These are phyloP conservation scores for Aspergillus ibericus DNA, from an alignment of 2,329 filamentous ascomycete species.

Conservation along the genomic window DNA sequence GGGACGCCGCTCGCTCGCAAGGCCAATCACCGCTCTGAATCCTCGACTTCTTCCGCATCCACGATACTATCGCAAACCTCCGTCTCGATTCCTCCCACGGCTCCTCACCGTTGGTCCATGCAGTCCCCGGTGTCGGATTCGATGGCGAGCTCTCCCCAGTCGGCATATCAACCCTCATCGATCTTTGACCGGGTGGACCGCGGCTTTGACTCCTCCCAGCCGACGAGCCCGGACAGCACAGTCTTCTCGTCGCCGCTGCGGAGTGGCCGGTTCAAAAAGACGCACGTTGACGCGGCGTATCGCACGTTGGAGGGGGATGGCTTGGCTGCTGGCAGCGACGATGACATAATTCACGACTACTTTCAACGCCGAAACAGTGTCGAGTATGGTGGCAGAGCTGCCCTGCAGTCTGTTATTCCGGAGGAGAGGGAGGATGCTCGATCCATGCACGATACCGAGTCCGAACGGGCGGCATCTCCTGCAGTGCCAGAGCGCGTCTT, in stretches of 20 bases:
- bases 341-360: conserved; percentile 18
- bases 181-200: conserved; percentile 74
- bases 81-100: conserved; percentile 56
- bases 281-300: conserved; percentile 57
- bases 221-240: conserved; percentile 79
- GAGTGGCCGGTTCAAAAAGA: conserved; percentile 60
- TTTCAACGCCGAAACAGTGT: not conserved
- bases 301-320: conserved; percentile 30
- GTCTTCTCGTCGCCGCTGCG: conserved; percentile 64
- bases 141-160: conserved; percentile 76
- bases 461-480: conserved; percentile 13
- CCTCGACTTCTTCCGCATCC: conserved; percentile 50
- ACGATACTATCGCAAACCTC: conserved; percentile 64
- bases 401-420: conserved; percentile 37
- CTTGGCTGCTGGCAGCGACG: conserved; percentile 13
- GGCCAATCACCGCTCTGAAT: conserved; percentile 37
- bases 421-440: conserved; percentile 40
- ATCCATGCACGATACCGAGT: conserved; percentile 17
- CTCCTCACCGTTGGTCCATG: conserved; percentile 38
- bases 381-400: conserved; percentile 18
- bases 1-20: conserved; percentile 28
- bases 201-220: conserved; percentile 66
- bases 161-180: conserved; percentile 68
- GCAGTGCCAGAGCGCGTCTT: conserved; percentile 24
- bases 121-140: conserved; percentile 57